phyloP scores from a whole-genome alignment of 176 grass and related monocot species.

The Carex myosuroides region DNA sequence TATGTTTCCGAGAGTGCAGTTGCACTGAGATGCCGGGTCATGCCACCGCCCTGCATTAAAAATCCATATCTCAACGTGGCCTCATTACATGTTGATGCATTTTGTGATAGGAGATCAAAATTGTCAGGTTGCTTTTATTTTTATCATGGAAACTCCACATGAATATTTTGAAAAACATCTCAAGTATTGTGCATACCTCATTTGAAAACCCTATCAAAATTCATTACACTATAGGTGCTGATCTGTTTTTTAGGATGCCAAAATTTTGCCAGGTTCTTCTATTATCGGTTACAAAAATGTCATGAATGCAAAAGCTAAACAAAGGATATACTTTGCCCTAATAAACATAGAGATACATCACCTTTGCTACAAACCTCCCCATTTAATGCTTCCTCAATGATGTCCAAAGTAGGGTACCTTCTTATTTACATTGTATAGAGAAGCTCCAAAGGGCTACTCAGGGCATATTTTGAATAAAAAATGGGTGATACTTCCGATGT shows the following conservation, averaged over 20 bases:
- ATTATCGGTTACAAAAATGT: neutral
- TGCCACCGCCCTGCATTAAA: conserved; percentile 82
- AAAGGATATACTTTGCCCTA: neutral
- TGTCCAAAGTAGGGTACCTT: neutral
- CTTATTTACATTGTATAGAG: neutral
- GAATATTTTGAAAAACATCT: neutral
- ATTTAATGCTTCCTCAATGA: neutral
- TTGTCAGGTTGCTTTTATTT: conserved; percentile 46
- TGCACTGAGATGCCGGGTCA: conserved; percentile 70
- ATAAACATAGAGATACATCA: neutral
- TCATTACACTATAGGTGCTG: neutral
- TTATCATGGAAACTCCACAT: neutral
- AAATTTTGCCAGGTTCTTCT: neutral
- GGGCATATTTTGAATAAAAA: neutral
- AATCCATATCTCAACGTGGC: conserved; percentile 54
- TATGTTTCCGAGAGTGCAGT: conserved; percentile 78
- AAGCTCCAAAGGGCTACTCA: neutral
- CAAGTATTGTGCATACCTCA: neutral
- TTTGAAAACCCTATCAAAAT: neutral
- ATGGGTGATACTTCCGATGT: neutral
- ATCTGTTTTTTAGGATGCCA: neutral
- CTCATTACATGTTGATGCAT: conserved; percentile 43
- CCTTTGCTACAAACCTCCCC: neutral
- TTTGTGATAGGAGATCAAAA: conserved; percentile 55
- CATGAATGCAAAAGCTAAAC: neutral